phyloP scores from a whole-genome alignment of 768 basidiomycete genomes.

The Dioszegia hungarica region DNA sequence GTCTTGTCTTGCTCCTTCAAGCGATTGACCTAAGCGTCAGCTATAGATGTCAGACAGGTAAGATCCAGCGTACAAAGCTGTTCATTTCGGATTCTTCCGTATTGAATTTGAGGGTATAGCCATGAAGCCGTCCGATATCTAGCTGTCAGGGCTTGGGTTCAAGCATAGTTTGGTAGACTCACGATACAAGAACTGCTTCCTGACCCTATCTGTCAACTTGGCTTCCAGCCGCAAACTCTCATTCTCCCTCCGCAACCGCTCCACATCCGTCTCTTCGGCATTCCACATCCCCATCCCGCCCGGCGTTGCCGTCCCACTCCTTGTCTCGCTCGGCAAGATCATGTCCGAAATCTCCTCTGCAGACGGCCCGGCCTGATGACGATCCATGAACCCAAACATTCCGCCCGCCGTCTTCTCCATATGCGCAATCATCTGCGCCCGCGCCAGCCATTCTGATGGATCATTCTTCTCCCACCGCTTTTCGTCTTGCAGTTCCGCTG shows the following conservation, averaged over 20 bases:
- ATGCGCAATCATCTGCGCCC: slow-evolving; percentile 32
- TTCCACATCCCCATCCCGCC: background rate
- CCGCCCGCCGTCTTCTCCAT: slow-evolving; percentile 16
- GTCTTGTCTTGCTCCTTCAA: slow-evolving; percentile 37
- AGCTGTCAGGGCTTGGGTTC: background rate
- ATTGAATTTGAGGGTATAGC: slow-evolving; percentile 30
- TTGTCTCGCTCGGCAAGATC: background rate
- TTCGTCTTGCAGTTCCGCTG: slow-evolving; percentile 60
- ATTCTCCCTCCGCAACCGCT: slow-evolving; percentile 24
- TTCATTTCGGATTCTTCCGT: slow-evolving; percentile 44
- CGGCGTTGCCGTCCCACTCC: background rate
- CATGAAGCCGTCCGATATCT: slow-evolving; percentile 42
- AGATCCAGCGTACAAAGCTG: slow-evolving; percentile 28
- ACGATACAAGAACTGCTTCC: slow-evolving; percentile 41
- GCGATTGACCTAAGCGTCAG: slow-evolving; percentile 33
- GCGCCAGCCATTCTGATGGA: slow-evolving; percentile 29
- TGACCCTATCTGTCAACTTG: slow-evolving; percentile 21
- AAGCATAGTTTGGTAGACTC: slow-evolving; percentile 4
- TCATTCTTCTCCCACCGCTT: slow-evolving; percentile 61
- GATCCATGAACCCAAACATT: slow-evolving; percentile 22
- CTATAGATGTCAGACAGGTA: background rate
- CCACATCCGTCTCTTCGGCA: background rate
- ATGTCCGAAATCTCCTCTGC: slow-evolving; percentile 7
- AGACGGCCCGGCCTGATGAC: background rate
- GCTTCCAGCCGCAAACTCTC: slow-evolving; percentile 31